Conservation (phyloP, 306 rosid genomes). For the Dryas alaskensis region DNA sequence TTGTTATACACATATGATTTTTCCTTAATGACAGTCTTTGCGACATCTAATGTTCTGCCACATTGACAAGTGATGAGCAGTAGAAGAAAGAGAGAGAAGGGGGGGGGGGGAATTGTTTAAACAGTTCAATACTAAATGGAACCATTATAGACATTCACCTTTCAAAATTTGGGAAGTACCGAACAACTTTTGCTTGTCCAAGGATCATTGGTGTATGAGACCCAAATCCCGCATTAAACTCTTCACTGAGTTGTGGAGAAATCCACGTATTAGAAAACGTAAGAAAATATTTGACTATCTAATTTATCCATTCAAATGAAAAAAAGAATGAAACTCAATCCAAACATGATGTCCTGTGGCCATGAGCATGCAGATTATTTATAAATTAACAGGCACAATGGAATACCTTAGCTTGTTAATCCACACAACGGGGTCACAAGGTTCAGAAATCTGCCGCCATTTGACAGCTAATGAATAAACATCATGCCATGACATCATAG, state of each 20-base stretch:
- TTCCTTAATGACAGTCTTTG: slow-evolving; percentile 74
- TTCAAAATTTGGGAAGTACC: slow-evolving; percentile 76
- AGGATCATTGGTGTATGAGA: slow-evolving; percentile 92
- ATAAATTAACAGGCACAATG: slow-evolving; percentile 26
- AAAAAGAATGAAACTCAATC: not conserved
- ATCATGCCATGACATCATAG: slow-evolving; percentile 68
- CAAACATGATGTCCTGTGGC: not conserved
- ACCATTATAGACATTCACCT: slow-evolving; percentile 46
- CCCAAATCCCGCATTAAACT: slow-evolving; percentile 86
- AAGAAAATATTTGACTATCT: not conserved
- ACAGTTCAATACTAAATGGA: not conserved
- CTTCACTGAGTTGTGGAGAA: slow-evolving; percentile 56
- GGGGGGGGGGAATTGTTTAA: not conserved
- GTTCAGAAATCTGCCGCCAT: slow-evolving; percentile 95
- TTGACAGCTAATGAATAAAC: slow-evolving; percentile 79
- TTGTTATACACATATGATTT: slow-evolving; percentile 57
- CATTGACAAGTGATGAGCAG: slow-evolving; percentile 34
- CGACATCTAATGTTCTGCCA: slow-evolving; percentile 67
- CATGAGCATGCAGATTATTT: not conserved
- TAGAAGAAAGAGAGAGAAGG: too few relatives aligned
- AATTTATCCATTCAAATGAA: not conserved
- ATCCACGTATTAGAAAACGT: slow-evolving; percentile 3
- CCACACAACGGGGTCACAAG: slow-evolving; percentile 94
- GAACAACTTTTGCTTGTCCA: slow-evolving; percentile 95
- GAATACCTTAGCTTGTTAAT: slow-evolving; percentile 85